Evolutionary conservation across 352 stramenopile species (phyloP).

Genomic region (Saprolegnia parasitica): DNA sequence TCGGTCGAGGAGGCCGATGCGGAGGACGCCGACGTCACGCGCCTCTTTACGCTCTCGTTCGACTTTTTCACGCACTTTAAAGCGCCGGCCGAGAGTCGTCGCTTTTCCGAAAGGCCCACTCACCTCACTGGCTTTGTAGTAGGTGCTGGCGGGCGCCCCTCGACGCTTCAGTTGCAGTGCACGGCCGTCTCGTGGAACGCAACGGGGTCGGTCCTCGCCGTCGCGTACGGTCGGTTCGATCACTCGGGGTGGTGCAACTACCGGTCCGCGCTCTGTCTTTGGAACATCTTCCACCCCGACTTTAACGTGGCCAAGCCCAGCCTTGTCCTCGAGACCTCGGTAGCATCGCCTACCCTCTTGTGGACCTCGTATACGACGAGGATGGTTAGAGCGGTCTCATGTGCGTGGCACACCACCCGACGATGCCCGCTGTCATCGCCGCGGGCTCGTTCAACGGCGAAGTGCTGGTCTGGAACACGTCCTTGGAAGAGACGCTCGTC

Average conservation of each 20-base stretch:
- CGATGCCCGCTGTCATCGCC: conserved; percentile 73
- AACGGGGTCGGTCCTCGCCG: conserved; percentile 74
- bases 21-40: conserved; percentile 56
- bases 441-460: conserved; percentile 85
- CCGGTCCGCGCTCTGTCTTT: conserved; percentile 76
- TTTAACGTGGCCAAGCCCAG: conserved; percentile 59
- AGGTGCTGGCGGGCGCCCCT: conserved; percentile 25
- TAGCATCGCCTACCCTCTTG: too few relatives aligned
- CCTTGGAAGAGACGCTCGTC: conserved; percentile 60
- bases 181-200: conserved; percentile 84
- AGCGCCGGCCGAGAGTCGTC: conserved; percentile 28
- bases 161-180: conserved; percentile 61
- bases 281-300: conserved; percentile 79
- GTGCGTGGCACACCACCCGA: conserved; percentile 81
- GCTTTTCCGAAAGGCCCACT: neutral
- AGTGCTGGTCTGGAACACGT: conserved; percentile 74
- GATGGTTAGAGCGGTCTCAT: conserved; percentile 68
- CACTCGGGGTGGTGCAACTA: conserved; percentile 86
- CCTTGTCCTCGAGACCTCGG: conserved; percentile 73
- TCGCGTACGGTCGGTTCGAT: conserved; percentile 80
- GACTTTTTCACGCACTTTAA: conserved; percentile 72
- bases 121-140: conserved; percentile 2
- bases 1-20: conserved; percentile 55
- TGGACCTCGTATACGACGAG: neutral
- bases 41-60: conserved; percentile 59